phyloP scores from a whole-genome alignment of 192 early-diverging fungal species.

The Coemansia sp. region DNA sequence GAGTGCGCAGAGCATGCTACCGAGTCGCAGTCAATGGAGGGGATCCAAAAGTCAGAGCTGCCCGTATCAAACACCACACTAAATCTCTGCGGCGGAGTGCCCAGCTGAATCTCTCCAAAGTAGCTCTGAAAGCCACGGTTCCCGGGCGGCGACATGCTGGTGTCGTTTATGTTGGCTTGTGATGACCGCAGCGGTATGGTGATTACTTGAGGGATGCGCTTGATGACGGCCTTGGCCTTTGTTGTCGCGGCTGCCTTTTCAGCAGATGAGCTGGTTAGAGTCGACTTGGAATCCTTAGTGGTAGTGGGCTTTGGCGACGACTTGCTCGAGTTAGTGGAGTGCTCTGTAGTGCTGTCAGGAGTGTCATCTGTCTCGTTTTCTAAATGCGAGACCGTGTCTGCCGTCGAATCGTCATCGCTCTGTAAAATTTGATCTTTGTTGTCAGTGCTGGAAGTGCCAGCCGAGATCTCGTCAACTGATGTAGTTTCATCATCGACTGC shows the following conservation, averaged over 20 bases:
- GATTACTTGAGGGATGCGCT: constrained; percentile 17
- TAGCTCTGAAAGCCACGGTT: constrained; percentile 56
- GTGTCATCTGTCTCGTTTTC: background rate
- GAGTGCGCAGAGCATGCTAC: constrained; percentile 41
- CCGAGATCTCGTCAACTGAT: constrained; percentile 21
- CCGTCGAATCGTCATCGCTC: background rate
- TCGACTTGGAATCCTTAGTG: background rate
- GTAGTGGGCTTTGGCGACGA: background rate
- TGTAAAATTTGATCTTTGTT: constrained; percentile 1
- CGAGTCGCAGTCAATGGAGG: constrained; percentile 59
- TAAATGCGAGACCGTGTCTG: background rate
- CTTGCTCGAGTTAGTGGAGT: background rate
- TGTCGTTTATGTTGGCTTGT: constrained; percentile 48
- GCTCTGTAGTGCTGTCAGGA: background rate
- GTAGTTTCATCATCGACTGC: constrained; percentile 9
- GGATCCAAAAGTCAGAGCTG: constrained; percentile 65
- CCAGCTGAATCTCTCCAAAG: constrained; percentile 54
- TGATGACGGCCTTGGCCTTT: constrained; percentile 6
- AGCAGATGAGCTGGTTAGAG: constrained; percentile 3
- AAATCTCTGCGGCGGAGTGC: constrained; percentile 62
- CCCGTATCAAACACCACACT: constrained; percentile 67
- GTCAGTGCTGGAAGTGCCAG: constrained; percentile 12
- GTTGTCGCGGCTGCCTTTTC: background rate
- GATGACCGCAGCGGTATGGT: constrained; percentile 38
- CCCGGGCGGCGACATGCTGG: constrained; percentile 28